Conservation (phyloP, 176 grass and related monocot genomes). For the Dactylis glomerata region DNA sequence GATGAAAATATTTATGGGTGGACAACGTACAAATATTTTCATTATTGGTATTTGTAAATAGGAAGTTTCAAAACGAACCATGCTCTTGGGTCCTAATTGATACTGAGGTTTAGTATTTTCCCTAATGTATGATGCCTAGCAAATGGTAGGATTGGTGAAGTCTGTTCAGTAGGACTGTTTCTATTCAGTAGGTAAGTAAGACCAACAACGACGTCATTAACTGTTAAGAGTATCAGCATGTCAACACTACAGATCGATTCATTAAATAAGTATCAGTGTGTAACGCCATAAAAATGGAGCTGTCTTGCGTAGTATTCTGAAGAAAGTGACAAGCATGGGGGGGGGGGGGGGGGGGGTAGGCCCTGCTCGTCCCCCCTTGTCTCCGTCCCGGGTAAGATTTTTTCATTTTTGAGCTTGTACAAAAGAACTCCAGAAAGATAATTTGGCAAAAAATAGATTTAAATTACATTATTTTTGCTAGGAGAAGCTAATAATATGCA, state of each 20-base stretch:
- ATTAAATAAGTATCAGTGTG: background rate
- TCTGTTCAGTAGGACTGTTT: background rate
- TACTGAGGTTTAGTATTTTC: slow-evolving; percentile 9
- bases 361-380: too few species aligned
- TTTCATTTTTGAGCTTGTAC: background rate
- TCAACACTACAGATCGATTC: background rate
- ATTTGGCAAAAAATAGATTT: background rate
- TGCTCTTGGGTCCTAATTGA: background rate
- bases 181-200: background rate
- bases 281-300: too few species aligned
- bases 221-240: background rate
- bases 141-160: background rate
- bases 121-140: slow-evolving; percentile 4
- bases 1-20: background rate
- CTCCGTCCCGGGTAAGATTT: too few species aligned
- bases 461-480: background rate
- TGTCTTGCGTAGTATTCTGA: too few species aligned
- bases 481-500: background rate
- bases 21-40: background rate
- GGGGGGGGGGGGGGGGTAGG: too few species aligned
- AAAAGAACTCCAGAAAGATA: background rate
- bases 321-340: too few species aligned
- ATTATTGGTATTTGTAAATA: background rate
- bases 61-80: background rate
- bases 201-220: background rate